Base-by-base conservation (phyloP, 768 basidiomycete genomes). In the Guyanaporus albipodus region DNA sequence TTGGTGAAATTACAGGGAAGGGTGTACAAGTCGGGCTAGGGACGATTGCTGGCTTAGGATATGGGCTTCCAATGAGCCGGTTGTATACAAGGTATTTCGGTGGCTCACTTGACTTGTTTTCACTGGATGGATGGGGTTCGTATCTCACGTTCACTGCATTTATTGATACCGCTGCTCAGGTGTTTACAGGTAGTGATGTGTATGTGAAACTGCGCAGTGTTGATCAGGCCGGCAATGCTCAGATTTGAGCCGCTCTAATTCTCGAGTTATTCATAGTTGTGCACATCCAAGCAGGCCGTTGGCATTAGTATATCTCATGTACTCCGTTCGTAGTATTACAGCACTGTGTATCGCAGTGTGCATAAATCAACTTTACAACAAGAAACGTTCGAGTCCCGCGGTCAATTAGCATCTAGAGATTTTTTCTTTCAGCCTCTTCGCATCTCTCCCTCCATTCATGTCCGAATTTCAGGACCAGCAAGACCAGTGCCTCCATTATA, bases 41-140 rank as follows among this genome's bases (percentile, higher is more conserved):
- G n/a, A 90, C 89, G 4, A 87, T 94, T 47, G 91, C 91, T 7
- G 91, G 91, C 0, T 67, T 94, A 24, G 91, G 91, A 2, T 94
- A 92, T 53, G 91, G 91, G 1, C 67, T 89, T 43, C 87, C 86
- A 10, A 87, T 89, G 87, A 87, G 85, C 63, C 75, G 74, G 46
- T 62, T 88, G 38, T 87, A 87, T 56, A 81, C 85, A 14, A 79
- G 71, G 76, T 93, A 93, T 62, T 94, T 94, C 56, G 90, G 91
- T 9, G 91, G 91, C 15, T 84, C 84, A 5, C 72, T 94, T 21
- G 86, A 92, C 54, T 69, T 95, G 34, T 78, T 87, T 49, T 83
- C 86, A 2, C 63, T 94, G 37, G 85, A 91, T 62, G 87, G 90
- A 10, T 91, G 87, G 87, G 89, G 88, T 79, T 58, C 61, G 76